A percentile compares a stretch with the other conserved stretches of the same genome.
These are phyloP conservation scores for Erythrophleum ivorense DNA, from an alignment of 331 rosid species.

Conservation along the genomic window DNA sequence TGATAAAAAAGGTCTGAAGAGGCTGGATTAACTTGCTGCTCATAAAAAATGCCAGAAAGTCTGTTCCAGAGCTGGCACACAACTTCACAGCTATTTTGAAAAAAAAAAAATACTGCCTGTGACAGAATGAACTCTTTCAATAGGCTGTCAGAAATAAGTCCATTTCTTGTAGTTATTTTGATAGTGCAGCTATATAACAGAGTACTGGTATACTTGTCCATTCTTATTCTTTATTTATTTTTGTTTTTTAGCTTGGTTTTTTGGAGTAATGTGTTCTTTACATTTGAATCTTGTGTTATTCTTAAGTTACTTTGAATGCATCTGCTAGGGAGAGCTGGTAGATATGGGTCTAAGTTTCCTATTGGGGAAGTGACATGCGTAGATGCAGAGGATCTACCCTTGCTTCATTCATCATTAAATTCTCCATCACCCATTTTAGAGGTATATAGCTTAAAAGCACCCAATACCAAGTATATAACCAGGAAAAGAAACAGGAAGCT, in stretches of 20 bases:
- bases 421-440: slow-evolving; percentile 78
- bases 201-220: not conserved
- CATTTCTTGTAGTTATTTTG: not conserved
- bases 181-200: not conserved
- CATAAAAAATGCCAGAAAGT: not conserved
- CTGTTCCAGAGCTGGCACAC: not conserved
- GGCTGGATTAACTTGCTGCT: not conserved
- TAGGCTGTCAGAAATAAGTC: not conserved
- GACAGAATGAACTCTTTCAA: not conserved
- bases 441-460: slow-evolving; percentile 51
- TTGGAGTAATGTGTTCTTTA: not conserved
- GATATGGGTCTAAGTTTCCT: slow-evolving; percentile 88
- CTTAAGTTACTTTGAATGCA: slow-evolving; percentile 38
- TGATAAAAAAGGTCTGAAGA: not conserved
- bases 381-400: slow-evolving; percentile 66
- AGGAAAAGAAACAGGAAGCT: slow-evolving; percentile 29
- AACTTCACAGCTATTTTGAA: not conserved
- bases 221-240: not conserved
- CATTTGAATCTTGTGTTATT: slow-evolving; percentile 32
- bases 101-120: not conserved
- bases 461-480: slow-evolving; percentile 25
- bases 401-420: slow-evolving; percentile 80
- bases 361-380: slow-evolving; percentile 89
- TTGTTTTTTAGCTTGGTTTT: not conserved
- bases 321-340: slow-evolving; percentile 94